These are phyloP conservation scores for Singerocomus rubriflavus DNA, from an alignment of 1,284 basidiomycete genomes.

Conservation along the genomic window DNA sequence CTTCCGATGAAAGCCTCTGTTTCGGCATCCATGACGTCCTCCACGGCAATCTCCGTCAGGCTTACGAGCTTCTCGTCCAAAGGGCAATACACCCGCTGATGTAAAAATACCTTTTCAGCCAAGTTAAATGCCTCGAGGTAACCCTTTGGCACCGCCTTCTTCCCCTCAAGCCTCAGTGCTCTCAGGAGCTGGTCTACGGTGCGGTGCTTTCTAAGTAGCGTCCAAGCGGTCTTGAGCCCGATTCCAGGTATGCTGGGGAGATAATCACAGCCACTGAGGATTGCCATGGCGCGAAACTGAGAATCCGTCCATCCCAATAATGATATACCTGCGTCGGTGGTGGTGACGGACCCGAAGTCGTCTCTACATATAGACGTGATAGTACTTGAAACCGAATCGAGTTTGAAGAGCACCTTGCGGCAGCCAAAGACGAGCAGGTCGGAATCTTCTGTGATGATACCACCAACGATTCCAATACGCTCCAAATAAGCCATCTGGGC, in stretches of 20 bases:
- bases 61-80: constrained; percentile 60
- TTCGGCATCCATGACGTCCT: constrained; percentile 53
- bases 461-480: constrained; percentile 79
- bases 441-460: constrained; percentile 96
- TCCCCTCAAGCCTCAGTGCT: constrained; percentile 79
- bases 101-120: constrained; percentile 91
- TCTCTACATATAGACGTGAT: constrained; percentile 79
- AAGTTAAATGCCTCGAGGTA: constrained; percentile 73
- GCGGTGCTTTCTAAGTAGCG: constrained; percentile 79
- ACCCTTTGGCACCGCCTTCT: constrained; percentile 73
- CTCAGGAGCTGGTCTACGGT: constrained; percentile 87
- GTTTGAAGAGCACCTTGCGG: constrained; percentile 81
- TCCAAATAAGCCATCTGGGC: constrained; percentile 96
- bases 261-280: constrained; percentile 97
- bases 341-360: constrained; percentile 68
- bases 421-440: constrained; percentile 98
- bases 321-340: constrained; percentile 61
- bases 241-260: constrained; percentile 91
- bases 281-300: constrained; percentile 94
- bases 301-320: constrained; percentile 86
- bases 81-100: constrained; percentile 94
- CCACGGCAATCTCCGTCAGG: constrained; percentile 56
- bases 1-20: constrained; percentile 75
- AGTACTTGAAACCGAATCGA: constrained; percentile 71
- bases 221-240: constrained; percentile 93